phyloP scores from a whole-genome alignment of 441 rosid species.

The Dalechampia spathulata region DNA sequence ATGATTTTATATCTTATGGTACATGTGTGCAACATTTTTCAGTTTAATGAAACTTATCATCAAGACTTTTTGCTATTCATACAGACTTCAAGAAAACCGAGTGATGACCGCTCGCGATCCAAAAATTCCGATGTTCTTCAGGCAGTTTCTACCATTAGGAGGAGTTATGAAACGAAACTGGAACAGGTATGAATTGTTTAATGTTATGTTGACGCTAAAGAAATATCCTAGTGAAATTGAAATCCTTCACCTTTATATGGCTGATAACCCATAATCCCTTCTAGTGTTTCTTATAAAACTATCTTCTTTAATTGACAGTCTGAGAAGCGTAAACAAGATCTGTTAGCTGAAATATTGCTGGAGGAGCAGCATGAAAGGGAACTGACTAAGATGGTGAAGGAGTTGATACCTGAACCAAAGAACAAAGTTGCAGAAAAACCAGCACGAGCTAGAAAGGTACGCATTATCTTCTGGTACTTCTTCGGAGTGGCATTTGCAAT shows the following conservation, averaged over 20 bases:
- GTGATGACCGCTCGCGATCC: constrained; percentile 26
- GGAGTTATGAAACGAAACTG: constrained; percentile 42
- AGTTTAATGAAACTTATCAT: constrained; percentile 10
- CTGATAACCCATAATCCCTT: no score
- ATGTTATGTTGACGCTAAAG: not conserved
- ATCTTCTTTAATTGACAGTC: constrained; percentile 40
- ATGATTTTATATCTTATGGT: constrained; percentile 3
- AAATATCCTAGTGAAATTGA: not conserved
- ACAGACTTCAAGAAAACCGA: constrained; percentile 45
- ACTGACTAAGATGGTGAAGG: constrained; percentile 53
- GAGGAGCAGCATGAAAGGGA: constrained; percentile 68
- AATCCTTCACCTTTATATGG: not conserved
- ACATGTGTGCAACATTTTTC: constrained; percentile 1
- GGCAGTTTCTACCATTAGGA: constrained; percentile 40
- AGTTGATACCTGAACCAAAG: constrained; percentile 46
- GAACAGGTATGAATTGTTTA: constrained; percentile 42
- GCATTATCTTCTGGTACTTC: constrained; percentile 7
- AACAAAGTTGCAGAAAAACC: constrained; percentile 37
- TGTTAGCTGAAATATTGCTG: constrained; percentile 56
- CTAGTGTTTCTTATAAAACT: constrained; percentile 8
- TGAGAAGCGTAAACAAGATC: constrained; percentile 66
- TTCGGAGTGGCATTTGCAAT: not conserved
- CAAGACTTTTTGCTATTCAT: constrained; percentile 16
- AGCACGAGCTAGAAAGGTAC: constrained; percentile 43
- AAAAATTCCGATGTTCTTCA: constrained; percentile 34